Percentiles rank a stretch among this genome's conserved stretches.
Evolutionary conservation across 2,329 filamentous ascomycete genomes (phyloP).

Genomic region (Trichoderma gracile): DNA sequence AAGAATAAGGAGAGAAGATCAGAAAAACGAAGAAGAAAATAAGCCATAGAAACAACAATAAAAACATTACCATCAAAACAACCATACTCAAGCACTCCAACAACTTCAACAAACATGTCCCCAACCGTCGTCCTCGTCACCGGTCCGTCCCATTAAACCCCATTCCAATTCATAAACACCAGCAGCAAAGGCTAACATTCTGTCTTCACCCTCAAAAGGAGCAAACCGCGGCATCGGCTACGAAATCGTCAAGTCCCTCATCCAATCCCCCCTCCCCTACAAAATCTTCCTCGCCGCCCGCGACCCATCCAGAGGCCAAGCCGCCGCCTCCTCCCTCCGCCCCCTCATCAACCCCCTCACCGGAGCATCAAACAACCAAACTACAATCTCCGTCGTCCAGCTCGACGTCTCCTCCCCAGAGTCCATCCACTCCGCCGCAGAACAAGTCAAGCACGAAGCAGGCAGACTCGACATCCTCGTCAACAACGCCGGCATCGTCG

Average conservation of each 20-base stretch:
- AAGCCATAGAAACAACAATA: background rate
- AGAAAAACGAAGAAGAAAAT: background rate
- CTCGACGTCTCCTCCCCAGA: slow-evolving; percentile 33
- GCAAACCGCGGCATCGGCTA: slow-evolving; percentile 52
- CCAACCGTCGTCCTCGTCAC: slow-evolving; percentile 32
- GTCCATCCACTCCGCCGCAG: slow-evolving; percentile 30
- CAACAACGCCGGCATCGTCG: slow-evolving; percentile 44
- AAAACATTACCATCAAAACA: background rate
- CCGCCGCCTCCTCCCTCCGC: slow-evolving; percentile 48
- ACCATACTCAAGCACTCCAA: background rate
- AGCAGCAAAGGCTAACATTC: background rate
- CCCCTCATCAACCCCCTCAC: slow-evolving; percentile 48
- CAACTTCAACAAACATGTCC: background rate
- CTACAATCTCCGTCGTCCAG: slow-evolving; percentile 47
- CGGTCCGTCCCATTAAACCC: slow-evolving; percentile 29
- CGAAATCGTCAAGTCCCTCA: slow-evolving; percentile 41
- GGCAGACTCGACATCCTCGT: slow-evolving; percentile 43
- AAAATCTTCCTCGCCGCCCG: slow-evolving; percentile 44
- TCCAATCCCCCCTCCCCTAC: slow-evolving; percentile 38
- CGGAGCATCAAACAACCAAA: slow-evolving; percentile 39
- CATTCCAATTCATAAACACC: background rate
- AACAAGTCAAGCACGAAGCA: slow-evolving; percentile 27
- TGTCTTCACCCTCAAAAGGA: slow-evolving; percentile 30
- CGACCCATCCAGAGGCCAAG: slow-evolving; percentile 39
- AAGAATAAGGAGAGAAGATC: too few species aligned